Conservation (phyloP, 345 rosid species). For the Litchi chinensis region DNA sequence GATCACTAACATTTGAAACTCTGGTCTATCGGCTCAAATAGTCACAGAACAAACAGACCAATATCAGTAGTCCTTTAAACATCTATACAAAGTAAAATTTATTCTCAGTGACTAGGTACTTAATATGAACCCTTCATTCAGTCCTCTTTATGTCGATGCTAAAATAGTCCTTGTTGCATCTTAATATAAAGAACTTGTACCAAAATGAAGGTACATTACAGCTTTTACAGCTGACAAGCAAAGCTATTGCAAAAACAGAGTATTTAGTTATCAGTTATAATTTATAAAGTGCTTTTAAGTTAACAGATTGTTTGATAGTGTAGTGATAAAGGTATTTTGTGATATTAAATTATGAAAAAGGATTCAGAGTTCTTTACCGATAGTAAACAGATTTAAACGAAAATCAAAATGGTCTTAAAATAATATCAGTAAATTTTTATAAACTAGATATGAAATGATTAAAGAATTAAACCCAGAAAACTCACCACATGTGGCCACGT, state of each 20-base stretch:
- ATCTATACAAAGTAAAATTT: neutral
- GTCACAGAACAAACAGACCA: neutral
- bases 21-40: neutral
- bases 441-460: neutral
- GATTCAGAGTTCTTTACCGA: neutral
- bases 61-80: neutral
- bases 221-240: neutral
- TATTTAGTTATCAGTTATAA: neutral
- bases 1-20: neutral
- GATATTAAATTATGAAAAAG: neutral
- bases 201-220: neutral
- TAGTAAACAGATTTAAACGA: neutral
- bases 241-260: neutral
- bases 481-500: conserved; percentile 96
- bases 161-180: neutral
- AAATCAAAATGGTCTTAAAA: neutral
- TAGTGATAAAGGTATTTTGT: neutral
- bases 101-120: no score
- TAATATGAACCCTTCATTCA: neutral
- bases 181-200: neutral
- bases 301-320: neutral
- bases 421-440: neutral
- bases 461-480: conserved; percentile 22
- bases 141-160: neutral
- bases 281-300: neutral